Conservation (phyloP, 176 grass and related monocot genomes). For the Panicum miliaceum region DNA sequence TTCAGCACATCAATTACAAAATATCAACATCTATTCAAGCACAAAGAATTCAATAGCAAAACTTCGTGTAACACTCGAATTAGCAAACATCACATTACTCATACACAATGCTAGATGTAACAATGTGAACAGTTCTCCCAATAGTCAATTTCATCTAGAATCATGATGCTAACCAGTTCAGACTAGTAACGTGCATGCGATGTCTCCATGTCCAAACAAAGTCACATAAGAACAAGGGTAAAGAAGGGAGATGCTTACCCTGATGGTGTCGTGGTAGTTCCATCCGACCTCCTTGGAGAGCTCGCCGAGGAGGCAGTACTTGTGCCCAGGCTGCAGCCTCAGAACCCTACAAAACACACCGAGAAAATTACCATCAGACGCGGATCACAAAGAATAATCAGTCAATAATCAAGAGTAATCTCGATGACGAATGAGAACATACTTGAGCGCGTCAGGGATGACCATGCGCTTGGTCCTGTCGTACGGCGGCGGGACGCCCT, state of each 20-base stretch:
- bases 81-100: not conserved
- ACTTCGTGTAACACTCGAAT: no score
- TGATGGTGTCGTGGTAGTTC: constrained; percentile 85
- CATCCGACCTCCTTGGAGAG: constrained; percentile 96
- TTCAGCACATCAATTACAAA: not conserved
- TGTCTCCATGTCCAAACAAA: not conserved
- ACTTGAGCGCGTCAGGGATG: constrained; percentile 97
- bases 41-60: not conserved
- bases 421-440: not conserved
- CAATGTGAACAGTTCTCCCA: no score
- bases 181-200: not conserved
- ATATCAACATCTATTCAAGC: not conserved
- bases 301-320: constrained; percentile 82
- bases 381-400: not conserved
- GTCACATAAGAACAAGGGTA: not conserved
- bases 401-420: not conserved
- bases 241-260: constrained; percentile 27
- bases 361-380: not conserved
- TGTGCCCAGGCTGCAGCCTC: constrained; percentile 92
- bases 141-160: not conserved
- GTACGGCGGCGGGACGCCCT: constrained; percentile 91
- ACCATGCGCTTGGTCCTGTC: constrained; percentile 89
- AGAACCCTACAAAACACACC: constrained; percentile 56
- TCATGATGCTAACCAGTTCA: rapidly evolving
- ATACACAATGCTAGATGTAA: not conserved